These are phyloP conservation scores for Periconia sp. DNA, from an alignment of 2,329 filamentous ascomycete genomes.

Conservation along the genomic window DNA sequence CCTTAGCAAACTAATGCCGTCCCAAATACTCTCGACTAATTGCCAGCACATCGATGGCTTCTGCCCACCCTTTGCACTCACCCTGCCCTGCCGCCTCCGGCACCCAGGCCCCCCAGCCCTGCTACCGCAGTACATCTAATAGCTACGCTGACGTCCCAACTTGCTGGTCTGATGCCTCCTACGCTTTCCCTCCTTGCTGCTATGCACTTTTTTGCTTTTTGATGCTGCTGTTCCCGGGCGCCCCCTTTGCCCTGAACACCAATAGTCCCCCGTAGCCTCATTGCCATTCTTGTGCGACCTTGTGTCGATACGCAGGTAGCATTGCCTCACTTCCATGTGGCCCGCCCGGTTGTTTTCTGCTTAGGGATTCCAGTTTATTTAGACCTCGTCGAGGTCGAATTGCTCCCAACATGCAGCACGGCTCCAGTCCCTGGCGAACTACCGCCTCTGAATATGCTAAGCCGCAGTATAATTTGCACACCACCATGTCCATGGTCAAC, in stretches of 20 bases:
- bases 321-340: constrained; percentile 13
- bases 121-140: constrained; percentile 37
- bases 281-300: not conserved
- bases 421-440: constrained; percentile 38
- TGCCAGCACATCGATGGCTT: constrained; percentile 46
- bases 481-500: constrained; percentile 45
- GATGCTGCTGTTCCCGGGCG: not conserved
- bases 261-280: not conserved
- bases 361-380: not conserved
- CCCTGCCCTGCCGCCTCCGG: constrained; percentile 23
- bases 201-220: constrained; percentile 34
- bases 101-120: constrained; percentile 23
- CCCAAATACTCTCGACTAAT: constrained; percentile 37
- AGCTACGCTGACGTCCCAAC: constrained; percentile 28
- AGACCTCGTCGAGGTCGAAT: not conserved
- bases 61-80: constrained; percentile 27
- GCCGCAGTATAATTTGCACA: constrained; percentile 38
- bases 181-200: constrained; percentile 28
- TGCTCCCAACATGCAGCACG: constrained; percentile 37
- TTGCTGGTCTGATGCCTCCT: constrained; percentile 25
- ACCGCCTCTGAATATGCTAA: constrained; percentile 34
- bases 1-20: constrained; percentile 33
- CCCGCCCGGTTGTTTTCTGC: too few species aligned
- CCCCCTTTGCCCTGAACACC: not conserved
- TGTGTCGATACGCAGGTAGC: constrained; percentile 3